Evolutionary conservation across 2,329 filamentous ascomycete species (phyloP).

Genomic region (Fusarium austroafricanum): DNA sequence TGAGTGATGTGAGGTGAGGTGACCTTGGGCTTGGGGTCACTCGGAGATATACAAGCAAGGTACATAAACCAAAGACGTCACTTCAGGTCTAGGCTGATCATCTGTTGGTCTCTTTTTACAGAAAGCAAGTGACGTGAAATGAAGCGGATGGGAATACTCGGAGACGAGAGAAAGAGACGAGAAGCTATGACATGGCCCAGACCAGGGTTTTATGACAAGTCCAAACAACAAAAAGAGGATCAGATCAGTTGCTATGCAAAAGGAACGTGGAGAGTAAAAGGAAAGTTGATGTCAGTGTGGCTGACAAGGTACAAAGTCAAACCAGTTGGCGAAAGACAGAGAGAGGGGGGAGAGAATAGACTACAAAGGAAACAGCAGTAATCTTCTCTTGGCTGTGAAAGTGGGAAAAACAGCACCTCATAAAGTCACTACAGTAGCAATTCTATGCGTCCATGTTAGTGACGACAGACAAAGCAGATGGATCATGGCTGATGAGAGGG

Average conservation of each 20-base stretch:
- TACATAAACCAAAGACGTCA: constrained; percentile 38
- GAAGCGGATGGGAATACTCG: constrained; percentile 5
- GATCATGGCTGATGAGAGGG: constrained; percentile 35
- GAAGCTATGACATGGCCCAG: constrained; percentile 12
- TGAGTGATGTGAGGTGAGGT: constrained; percentile 41
- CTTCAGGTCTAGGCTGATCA: constrained; percentile 34
- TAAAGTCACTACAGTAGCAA: constrained; percentile 23
- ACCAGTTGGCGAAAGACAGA: background rate
- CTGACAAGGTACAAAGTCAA: constrained; percentile 22
- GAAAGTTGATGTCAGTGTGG: constrained; percentile 34
- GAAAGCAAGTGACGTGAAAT: background rate
- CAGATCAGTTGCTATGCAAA: constrained; percentile 20
- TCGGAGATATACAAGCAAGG: constrained; percentile 38
- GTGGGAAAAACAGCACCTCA: constrained; percentile 28
- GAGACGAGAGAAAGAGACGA: constrained; percentile 1
- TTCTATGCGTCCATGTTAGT: background rate
- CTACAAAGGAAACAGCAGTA: constrained; percentile 1
- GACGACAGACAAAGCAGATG: constrained; percentile 22
- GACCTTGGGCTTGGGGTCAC: constrained; percentile 31
- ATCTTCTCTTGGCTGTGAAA: background rate
- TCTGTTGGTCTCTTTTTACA: constrained; percentile 11
- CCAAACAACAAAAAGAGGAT: constrained; percentile 2
- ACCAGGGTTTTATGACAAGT: constrained; percentile 11
- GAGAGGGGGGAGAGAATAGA: background rate
- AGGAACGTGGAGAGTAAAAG: constrained; percentile 4